These are phyloP conservation scores for Penicillium sp. DNA, from an alignment of 2,329 filamentous ascomycete genomes.

Conservation along the genomic window DNA sequence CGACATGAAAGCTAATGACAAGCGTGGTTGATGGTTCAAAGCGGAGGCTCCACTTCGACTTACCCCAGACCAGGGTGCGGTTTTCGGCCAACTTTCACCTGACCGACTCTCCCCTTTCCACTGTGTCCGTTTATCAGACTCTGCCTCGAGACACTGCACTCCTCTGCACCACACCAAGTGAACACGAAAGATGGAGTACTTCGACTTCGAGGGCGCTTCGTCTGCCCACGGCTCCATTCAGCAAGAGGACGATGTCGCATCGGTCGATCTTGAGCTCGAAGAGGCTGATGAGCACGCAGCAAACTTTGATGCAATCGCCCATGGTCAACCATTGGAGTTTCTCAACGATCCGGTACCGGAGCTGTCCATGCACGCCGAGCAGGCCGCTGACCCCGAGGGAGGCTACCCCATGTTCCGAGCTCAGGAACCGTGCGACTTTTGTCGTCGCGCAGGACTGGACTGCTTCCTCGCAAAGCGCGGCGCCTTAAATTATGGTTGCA, in stretches of 20 bases:
- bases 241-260: slow-evolving; percentile 44
- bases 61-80: slow-evolving; percentile 31
- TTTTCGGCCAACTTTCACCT: slow-evolving; percentile 12
- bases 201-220: slow-evolving; percentile 50
- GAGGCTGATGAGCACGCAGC: slow-evolving; percentile 41
- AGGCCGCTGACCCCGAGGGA: slow-evolving; percentile 25
- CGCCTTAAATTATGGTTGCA: slow-evolving; percentile 48
- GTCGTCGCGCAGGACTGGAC: slow-evolving; percentile 48
- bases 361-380: slow-evolving; percentile 17
- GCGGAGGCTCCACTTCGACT: slow-evolving; percentile 15
- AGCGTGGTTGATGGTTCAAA: slow-evolving; percentile 16
- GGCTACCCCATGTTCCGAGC: slow-evolving; percentile 48
- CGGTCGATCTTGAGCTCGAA: slow-evolving; percentile 39
- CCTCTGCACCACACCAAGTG: background rate
- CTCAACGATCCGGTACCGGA: slow-evolving; percentile 32
- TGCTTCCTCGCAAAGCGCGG: slow-evolving; percentile 50
- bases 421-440: slow-evolving; percentile 50
- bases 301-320: slow-evolving; percentile 44
- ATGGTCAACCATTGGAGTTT: slow-evolving; percentile 45
- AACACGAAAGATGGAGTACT: slow-evolving; percentile 48
- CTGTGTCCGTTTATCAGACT: slow-evolving; percentile 2
- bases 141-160: background rate
- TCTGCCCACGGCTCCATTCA: slow-evolving; percentile 34
- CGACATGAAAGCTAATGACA: background rate
- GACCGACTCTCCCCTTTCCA: slow-evolving; percentile 20